These are phyloP conservation scores for Chytridium lagenaria DNA, from an alignment of 371 early-diverging fungal genomes.

Conservation along the genomic window DNA sequence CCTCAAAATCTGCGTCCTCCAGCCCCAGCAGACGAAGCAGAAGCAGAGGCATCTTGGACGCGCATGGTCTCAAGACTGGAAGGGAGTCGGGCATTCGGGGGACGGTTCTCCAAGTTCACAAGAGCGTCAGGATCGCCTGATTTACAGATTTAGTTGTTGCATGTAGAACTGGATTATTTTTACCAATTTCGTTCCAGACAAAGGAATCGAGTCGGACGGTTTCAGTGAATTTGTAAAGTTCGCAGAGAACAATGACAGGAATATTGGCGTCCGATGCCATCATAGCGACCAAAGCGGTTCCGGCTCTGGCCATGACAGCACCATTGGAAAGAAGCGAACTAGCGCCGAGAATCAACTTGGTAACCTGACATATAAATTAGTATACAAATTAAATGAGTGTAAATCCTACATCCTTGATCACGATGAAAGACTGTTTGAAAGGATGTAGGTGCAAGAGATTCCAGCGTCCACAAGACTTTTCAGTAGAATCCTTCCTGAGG, in stretches of 20 bases:
- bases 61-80: slow-evolving; percentile 29
- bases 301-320: slow-evolving; percentile 88
- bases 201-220: slow-evolving; percentile 92
- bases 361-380: slow-evolving; percentile 52
- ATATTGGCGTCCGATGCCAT: slow-evolving; percentile 85
- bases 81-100: slow-evolving; percentile 27
- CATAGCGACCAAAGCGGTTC: slow-evolving; percentile 93
- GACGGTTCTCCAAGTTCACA: slow-evolving; percentile 61
- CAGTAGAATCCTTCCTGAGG: slow-evolving; percentile 70
- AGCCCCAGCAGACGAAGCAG: no score
- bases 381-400: neutral
- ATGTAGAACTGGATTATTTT: no score
- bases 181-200: slow-evolving; percentile 93
- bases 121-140: slow-evolving; percentile 79
- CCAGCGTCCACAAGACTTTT: slow-evolving; percentile 69
- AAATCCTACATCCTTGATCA: slow-evolving; percentile 67
- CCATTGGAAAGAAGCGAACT: slow-evolving; percentile 93
- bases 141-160: neutral
- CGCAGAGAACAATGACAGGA: slow-evolving; percentile 95
- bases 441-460: slow-evolving; percentile 78
- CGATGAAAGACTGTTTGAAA: slow-evolving; percentile 66
- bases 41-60: slow-evolving; percentile 41
- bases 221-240: slow-evolving; percentile 95
- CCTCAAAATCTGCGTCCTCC: slow-evolving; percentile 40
- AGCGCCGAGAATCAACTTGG: slow-evolving; percentile 94